Evolutionary conservation across 2,329 filamentous ascomycete genomes (phyloP).

Genomic region (Pseudocercospora fijiensis): DNA sequence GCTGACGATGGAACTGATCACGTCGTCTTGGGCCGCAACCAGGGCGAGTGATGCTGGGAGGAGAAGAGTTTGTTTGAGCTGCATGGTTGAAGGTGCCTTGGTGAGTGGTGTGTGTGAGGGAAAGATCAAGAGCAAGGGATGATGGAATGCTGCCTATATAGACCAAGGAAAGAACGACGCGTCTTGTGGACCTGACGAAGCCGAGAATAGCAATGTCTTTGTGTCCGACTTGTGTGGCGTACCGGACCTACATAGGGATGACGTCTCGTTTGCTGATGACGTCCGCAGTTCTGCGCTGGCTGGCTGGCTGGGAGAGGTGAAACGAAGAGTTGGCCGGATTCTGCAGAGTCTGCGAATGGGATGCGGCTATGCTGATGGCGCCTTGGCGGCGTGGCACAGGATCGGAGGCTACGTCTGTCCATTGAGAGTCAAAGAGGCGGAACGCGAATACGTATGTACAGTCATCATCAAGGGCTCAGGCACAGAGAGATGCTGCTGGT

Average conservation of each 20-base stretch:
- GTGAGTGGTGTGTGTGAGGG: background rate
- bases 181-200: constrained; percentile 1
- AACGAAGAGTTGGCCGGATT: constrained; percentile 3
- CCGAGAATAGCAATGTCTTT: constrained; percentile 12
- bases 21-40: constrained; percentile 24
- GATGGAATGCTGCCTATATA: background rate
- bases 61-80: constrained; percentile 27
- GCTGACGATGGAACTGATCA: constrained; percentile 14
- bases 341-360: background rate
- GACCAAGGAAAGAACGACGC: background rate
- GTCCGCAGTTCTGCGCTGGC: background rate
- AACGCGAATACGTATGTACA: background rate
- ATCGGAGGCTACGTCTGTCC: background rate
- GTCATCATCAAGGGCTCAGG: background rate
- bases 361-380: background rate
- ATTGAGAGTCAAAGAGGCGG: background rate
- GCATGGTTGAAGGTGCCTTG: constrained; percentile 22
- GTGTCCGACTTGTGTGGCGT: constrained; percentile 1
- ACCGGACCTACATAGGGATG: background rate
- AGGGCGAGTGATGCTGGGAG: constrained; percentile 22
- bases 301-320: constrained; percentile 5
- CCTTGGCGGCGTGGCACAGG: background rate
- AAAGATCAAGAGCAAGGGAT: constrained; percentile 1
- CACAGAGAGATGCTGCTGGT: background rate
- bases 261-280: background rate